Evolutionary conservation across 306 rosid genomes (phyloP).

Genomic region (Senna tora): DNA sequence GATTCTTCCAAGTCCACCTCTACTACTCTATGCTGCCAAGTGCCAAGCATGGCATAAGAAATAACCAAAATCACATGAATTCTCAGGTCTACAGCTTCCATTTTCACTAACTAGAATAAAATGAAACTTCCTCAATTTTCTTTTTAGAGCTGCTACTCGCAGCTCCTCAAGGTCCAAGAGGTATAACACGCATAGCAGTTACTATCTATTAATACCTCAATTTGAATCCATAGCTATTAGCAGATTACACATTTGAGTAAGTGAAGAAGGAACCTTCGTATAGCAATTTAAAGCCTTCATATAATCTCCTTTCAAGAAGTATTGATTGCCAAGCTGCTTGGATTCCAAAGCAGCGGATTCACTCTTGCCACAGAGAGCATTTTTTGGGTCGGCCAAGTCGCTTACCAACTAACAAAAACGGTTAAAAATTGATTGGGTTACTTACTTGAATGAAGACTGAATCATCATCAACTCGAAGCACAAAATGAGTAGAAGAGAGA

Average conservation of each 20-base stretch:
- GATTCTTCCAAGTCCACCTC: neutral
- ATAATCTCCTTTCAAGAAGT: constrained; percentile 59
- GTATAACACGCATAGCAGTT: constrained; percentile 1
- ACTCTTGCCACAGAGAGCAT: constrained; percentile 71
- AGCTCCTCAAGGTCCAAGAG: constrained; percentile 6
- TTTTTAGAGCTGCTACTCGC: constrained; percentile 5
- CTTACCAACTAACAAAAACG: constrained; percentile 49
- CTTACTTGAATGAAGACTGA: neutral
- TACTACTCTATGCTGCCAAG: neutral
- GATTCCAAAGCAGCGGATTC: constrained; percentile 62
- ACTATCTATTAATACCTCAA: neutral
- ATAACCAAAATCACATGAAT: constrained; percentile 4
- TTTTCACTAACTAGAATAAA: neutral
- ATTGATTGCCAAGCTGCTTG: constrained; percentile 70
- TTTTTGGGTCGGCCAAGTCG: constrained; percentile 59
- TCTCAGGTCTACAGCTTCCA: neutral
- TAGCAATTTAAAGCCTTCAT: constrained; percentile 60
- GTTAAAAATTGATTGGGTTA: constrained; percentile 5
- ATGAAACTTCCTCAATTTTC: neutral
- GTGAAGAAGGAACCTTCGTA: constrained; percentile 56
- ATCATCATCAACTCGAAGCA: neutral
- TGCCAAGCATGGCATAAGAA: neutral
- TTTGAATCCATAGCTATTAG: neutral
- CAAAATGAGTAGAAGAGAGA: constrained; percentile 15
- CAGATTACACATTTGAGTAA: constrained; percentile 12